A percentile compares a stretch with the other conserved stretches of the same genome.
These are phyloP conservation scores for Trifolium pratense DNA, from an alignment of 306 rosid species.

Conservation along the genomic window DNA sequence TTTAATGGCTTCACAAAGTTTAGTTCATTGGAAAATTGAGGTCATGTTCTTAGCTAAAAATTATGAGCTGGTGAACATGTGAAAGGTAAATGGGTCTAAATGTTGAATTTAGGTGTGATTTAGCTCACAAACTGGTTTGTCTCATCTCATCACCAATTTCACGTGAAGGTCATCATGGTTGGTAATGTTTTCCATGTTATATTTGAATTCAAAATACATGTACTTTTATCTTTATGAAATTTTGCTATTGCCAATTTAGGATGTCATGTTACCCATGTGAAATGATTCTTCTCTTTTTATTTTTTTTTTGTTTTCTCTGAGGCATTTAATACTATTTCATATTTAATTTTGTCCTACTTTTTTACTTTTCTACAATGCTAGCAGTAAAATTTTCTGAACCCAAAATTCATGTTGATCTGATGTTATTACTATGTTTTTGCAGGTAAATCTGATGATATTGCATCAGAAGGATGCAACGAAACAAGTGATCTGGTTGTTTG, in stretches of 20 bases:
- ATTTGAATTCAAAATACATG: conserved; percentile 11
- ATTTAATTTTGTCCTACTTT: conserved; percentile 1
- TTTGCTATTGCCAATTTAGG: conserved; percentile 18
- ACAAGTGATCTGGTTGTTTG: conserved; percentile 65
- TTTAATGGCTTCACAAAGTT: neutral
- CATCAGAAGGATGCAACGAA: conserved; percentile 34
- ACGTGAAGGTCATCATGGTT: conserved; percentile 7
- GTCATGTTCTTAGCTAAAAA: neutral
- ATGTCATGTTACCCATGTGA: conserved; percentile 27
- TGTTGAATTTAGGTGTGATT: conserved; percentile 15
- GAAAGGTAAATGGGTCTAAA: too few species aligned
- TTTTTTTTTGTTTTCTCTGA: neutral
- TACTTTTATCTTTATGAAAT: neutral
- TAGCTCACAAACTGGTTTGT: conserved; percentile 18
- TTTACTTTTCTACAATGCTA: neutral
- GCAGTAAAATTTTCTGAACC: conserved; percentile 22
- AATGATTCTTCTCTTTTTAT: neutral
- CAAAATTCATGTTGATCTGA: conserved; percentile 32
- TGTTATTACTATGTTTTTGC: conserved; percentile 30
- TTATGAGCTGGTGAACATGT: too few species aligned
- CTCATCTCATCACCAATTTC: conserved; percentile 5
- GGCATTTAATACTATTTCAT: neutral
- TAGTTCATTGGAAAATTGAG: neutral
- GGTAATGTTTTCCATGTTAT: conserved; percentile 17
- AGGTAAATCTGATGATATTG: conserved; percentile 46